Conservation (phyloP, 768 basidiomycete species). For the Trametes villosa region DNA sequence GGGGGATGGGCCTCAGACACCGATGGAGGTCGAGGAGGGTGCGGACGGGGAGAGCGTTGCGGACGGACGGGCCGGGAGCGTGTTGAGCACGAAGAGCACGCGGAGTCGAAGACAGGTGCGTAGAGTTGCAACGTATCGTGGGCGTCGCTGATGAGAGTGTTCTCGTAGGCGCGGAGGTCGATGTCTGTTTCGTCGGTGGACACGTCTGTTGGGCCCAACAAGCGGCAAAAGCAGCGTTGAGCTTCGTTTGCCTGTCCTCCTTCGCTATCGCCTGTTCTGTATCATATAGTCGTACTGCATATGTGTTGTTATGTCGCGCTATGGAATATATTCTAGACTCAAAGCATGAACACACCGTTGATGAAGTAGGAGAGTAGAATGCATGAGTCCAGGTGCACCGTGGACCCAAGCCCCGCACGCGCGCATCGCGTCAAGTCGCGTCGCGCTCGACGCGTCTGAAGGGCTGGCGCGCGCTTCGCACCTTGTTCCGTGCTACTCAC, state of each 20-base stretch:
- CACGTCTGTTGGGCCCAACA: constrained; percentile 45
- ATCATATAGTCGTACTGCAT: not conserved
- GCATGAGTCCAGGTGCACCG: not conserved
- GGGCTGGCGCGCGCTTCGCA: not conserved
- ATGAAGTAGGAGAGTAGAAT: too few relatives aligned
- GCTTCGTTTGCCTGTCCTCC: not conserved
- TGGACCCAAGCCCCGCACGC: not conserved
- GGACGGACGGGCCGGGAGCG: constrained; percentile 67
- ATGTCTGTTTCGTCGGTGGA: constrained; percentile 80
- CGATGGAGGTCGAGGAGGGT: constrained; percentile 57
- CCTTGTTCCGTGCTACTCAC: not conserved
- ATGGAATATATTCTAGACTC: too few relatives aligned
- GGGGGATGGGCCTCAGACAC: constrained; percentile 46
- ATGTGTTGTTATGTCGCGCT: too few relatives aligned
- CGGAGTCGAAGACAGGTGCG: constrained; percentile 66
- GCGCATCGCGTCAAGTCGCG: not conserved
- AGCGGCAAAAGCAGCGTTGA: constrained; percentile 23
- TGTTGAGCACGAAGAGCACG: constrained; percentile 44
- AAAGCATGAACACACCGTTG: not conserved
- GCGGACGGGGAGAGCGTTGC: constrained; percentile 37
- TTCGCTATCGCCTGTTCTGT: not conserved
- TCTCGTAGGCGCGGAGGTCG: constrained; percentile 56
- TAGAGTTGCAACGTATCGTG: constrained; percentile 2
- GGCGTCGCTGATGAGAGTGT: constrained; percentile 4
- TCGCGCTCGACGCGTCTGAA: not conserved